Base-by-base conservation (phyloP, 768 basidiomycete genomes). In the Mycena belliarum region DNA sequence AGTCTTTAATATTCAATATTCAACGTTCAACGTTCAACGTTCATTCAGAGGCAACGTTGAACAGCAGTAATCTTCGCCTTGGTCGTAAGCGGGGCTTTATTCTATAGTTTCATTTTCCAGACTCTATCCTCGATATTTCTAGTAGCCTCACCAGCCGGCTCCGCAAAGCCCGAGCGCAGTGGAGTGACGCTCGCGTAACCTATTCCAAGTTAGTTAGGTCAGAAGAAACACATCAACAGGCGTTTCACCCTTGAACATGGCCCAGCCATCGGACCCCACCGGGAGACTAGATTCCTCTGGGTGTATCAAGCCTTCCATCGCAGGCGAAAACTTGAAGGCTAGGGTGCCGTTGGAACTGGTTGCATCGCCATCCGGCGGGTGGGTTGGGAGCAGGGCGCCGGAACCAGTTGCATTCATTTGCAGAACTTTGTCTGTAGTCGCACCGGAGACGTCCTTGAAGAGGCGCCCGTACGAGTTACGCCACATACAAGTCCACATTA, bases 401-500 rank as follows among this genome's bases (percentile, higher is more conserved):
- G 81, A 77, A 15, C 78, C 80, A 37, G 79, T 75, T 46, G 78
- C 64, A 24, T 69, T 74, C 28, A 72, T 61, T 26, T 68, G 64
- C 44, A 33, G 49, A 59, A 63, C n/a, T 23, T 8, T n/a, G 11
- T 11, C 15, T 11, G 65, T 32, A 65, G 64, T 61, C 29, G 45
- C 23, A 59, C 58, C 54, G 24, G 74, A 65, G 38, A 80, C 67
- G 37, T 75, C 70, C 68, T 85, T 85, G 81, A 95, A 95, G 52
- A 95, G 78, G 52, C 85, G 78, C 4, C 89, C 88, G 66, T 95
- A 96, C 11, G 86, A 82, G 68, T 89, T 96, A 45, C 89, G 82
- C 91, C 91, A 94, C 73, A 95, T 83, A 25, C 70, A 77, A 12
- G 95, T 92, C 91, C 93, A 95, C 63, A 78, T 81, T 52, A 92